A percentile compares a stretch with the other conserved stretches of the same genome.
These are phyloP conservation scores for Talaromyces sp. DNA, from an alignment of 2,329 filamentous ascomycete species.

Conservation along the genomic window DNA sequence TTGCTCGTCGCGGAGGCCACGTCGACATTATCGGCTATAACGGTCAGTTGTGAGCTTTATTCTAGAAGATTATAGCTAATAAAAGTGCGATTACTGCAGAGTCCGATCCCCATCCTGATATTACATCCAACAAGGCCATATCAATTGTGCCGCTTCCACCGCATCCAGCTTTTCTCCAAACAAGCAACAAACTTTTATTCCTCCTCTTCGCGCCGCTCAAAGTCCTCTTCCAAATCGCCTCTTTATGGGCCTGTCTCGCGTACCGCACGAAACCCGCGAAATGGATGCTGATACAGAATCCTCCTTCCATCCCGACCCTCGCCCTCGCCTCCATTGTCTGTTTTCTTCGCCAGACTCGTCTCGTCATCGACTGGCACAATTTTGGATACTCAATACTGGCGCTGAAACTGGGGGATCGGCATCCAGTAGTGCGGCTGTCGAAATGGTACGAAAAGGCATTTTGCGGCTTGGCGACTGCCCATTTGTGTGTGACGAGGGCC, in stretches of 20 bases:
- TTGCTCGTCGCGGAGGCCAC: constrained; percentile 72
- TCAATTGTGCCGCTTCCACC: constrained; percentile 64
- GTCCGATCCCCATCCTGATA: constrained; percentile 73
- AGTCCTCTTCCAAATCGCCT: constrained; percentile 74
- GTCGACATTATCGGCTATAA: constrained; percentile 87
- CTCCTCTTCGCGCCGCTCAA: constrained; percentile 75
- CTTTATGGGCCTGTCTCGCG: constrained; percentile 65
- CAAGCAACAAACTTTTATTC: constrained; percentile 68
- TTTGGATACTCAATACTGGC: constrained; percentile 93
- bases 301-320: constrained; percentile 88
- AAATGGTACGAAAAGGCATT: constrained; percentile 71
- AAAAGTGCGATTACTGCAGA: constrained; percentile 46
- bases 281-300: constrained; percentile 93
- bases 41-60: constrained; percentile 48
- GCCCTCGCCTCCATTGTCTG: constrained; percentile 68
- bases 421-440: constrained; percentile 73
- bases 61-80: background rate
- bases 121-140: constrained; percentile 64
- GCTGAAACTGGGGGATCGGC: constrained; percentile 55
- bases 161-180: constrained; percentile 62
- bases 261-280: constrained; percentile 69
- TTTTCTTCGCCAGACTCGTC: constrained; percentile 68
- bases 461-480: constrained; percentile 62
- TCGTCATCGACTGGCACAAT: constrained; percentile 98
- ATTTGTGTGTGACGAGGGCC: constrained; percentile 83